These are phyloP conservation scores for Bocquillonia castaneifolia DNA, from an alignment of 441 rosid species.

Conservation along the genomic window DNA sequence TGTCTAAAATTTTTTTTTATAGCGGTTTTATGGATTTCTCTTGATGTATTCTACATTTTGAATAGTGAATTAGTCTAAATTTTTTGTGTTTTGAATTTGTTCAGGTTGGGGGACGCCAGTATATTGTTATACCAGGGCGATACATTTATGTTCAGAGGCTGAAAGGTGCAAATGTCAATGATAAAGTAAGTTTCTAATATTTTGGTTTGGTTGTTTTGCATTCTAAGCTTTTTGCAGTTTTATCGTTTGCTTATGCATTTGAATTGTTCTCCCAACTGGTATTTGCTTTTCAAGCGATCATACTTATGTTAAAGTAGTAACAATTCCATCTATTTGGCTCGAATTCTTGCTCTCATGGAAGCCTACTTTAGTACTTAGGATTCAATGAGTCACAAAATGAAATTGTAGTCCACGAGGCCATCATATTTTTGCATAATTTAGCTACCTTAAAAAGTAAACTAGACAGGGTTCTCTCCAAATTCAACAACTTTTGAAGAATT, in stretches of 20 bases:
- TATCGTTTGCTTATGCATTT: neutral
- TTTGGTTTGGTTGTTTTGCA: too few species aligned
- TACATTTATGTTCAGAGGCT: slow-evolving; percentile 71
- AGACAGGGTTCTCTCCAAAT: neutral
- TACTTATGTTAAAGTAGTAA: neutral
- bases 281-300: neutral
- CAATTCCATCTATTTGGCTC: neutral
- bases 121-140: slow-evolving; percentile 88
- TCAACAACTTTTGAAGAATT: neutral
- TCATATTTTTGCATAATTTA: neutral
- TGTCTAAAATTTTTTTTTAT: neutral
- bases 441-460: neutral
- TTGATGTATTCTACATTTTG: too few species aligned
- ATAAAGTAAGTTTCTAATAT: slow-evolving; percentile 46
- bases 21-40: too few species aligned
- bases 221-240: too few species aligned
- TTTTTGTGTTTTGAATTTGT: slow-evolving; percentile 8
- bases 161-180: slow-evolving; percentile 80
- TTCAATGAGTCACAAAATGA: neutral
- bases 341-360: neutral
- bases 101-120: slow-evolving; percentile 83
- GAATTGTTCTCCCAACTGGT: neutral
- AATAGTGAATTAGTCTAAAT: too few species aligned
- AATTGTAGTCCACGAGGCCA: neutral
- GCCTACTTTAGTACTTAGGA: neutral